Base-by-base conservation (phyloP, 495 filamentous ascomycete species). In the Penicillium fimorum region DNA sequence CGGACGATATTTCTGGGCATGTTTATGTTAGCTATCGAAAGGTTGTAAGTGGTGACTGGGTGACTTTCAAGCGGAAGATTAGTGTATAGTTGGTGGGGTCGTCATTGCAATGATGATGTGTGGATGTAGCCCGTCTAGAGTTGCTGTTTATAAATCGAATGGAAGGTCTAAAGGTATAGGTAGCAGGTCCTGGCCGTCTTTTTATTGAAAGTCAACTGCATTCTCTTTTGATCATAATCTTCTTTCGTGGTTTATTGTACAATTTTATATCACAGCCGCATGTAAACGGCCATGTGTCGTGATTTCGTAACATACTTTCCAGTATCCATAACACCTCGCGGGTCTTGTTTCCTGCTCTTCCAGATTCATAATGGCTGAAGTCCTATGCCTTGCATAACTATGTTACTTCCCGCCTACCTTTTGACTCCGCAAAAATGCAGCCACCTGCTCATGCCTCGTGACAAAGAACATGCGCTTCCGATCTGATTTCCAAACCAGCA, bases 401-500 rank as follows among this genome's bases (percentile, higher is more conserved):
- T 7, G 24, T 54, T 43, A 54, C 32, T 35, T 46, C 15, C 42
- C 43, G 5, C 42, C 52, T 38, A 13, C 42, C n/a, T 69, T 75
- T 57, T 84, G 80, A 54, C 82, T 87, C 69, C 84, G 85, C 59
- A 97, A 70, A 69, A 86, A 96, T 56, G 86, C 83, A 45, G 82
- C 83, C 43, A 97, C 81, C 71, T 95, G 91, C 67, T 97, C 90
- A 60, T 90, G 78, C 61, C 88, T 84, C 8, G 84, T 93, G 9
- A 92, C 91, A 70, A 96, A 97, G 70, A 96, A 96, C 74, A 87
- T 83, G 40, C 84, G 81, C 72, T 87, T 89, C 38, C 74, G 72
- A 57, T 94, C 86, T 56, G 81, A 90, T 65, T 86, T 91, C 91
- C 92, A 97, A 15, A 87, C 82, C 63, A 96, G 69, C 38, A 97